These are phyloP conservation scores for Madurella fahalii DNA, from an alignment of 2,329 filamentous ascomycete species.

Conservation along the genomic window DNA sequence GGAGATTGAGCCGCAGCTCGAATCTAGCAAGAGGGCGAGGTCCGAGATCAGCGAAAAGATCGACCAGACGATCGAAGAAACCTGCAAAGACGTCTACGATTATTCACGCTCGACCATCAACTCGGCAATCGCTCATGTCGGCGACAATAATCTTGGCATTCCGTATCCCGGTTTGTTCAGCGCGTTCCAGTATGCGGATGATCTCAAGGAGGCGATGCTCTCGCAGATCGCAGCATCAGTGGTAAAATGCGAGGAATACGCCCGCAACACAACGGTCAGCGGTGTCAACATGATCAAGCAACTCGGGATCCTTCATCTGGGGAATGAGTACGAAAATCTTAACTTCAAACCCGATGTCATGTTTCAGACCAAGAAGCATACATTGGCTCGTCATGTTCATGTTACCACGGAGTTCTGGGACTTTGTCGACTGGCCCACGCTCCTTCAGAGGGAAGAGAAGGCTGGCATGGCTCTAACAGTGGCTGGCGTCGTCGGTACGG, in stretches of 20 bases:
- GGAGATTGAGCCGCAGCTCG: constrained; percentile 79
- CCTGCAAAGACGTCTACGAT: constrained; percentile 80
- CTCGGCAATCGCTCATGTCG: constrained; percentile 70
- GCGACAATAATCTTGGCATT: constrained; percentile 73
- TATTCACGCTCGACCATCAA: constrained; percentile 73
- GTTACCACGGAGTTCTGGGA: constrained; percentile 85
- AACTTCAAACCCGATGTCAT: constrained; percentile 89
- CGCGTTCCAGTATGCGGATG: constrained; percentile 89
- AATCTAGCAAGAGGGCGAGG: constrained; percentile 76
- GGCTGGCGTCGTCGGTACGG: constrained; percentile 76
- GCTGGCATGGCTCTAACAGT: constrained; percentile 93
- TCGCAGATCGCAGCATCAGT: constrained; percentile 80
- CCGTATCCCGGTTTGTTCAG: constrained; percentile 80
- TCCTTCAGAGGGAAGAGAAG: constrained; percentile 92
- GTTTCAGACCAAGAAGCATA: constrained; percentile 82
- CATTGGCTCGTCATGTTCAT: constrained; percentile 77
- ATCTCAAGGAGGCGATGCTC: constrained; percentile 87
- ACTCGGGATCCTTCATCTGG: constrained; percentile 81
- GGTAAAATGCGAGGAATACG: constrained; percentile 75
- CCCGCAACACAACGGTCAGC: constrained; percentile 69
- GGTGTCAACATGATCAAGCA: constrained; percentile 87
- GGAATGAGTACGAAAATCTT: constrained; percentile 79
- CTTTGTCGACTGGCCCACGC: constrained; percentile 81
- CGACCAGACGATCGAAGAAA: constrained; percentile 76
- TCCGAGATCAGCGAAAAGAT: constrained; percentile 76